These are phyloP conservation scores for Melampsora occidentalis DNA, from an alignment of 1,284 basidiomycete species.

Conservation along the genomic window DNA sequence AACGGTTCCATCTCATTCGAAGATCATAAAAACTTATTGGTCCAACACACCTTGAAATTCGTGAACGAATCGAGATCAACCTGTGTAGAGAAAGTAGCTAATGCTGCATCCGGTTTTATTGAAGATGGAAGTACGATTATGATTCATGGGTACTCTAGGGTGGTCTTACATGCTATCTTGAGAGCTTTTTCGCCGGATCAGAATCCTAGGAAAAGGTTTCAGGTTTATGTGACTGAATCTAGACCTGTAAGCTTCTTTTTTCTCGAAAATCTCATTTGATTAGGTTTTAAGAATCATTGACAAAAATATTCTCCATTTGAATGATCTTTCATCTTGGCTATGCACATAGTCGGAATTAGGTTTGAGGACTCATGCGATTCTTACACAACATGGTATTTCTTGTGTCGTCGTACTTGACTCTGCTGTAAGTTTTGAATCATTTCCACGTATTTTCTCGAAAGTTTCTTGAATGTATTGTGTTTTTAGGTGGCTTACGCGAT, in stretches of 20 bases:
- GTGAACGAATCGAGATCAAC: constrained; percentile 68
- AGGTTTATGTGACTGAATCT: constrained; percentile 95
- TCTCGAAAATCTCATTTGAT: neutral
- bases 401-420: constrained; percentile 93
- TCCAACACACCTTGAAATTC: constrained; percentile 72
- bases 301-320: neutral
- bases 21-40: constrained; percentile 74
- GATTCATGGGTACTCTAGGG: constrained; percentile 91
- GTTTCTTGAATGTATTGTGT: neutral
- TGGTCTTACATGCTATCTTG: constrained; percentile 89
- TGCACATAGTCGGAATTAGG: constrained; percentile 57
- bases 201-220: constrained; percentile 79
- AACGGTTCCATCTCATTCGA: constrained; percentile 62
- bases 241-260: constrained; percentile 67
- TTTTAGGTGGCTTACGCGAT: constrained; percentile 73
- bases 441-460: neutral
- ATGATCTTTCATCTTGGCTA: neutral
- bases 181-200: constrained; percentile 63
- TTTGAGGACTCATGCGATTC: constrained; percentile 78
- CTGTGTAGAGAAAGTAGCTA: constrained; percentile 36
- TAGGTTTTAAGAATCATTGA: neutral
- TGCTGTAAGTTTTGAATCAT: constrained; percentile 61
- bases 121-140: constrained; percentile 65
- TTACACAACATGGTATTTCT: constrained; percentile 82
- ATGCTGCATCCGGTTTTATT: constrained; percentile 33